Evolutionary conservation across 495 filamentous ascomycete species (phyloP).

Genomic region (Neurospora sp.): DNA sequence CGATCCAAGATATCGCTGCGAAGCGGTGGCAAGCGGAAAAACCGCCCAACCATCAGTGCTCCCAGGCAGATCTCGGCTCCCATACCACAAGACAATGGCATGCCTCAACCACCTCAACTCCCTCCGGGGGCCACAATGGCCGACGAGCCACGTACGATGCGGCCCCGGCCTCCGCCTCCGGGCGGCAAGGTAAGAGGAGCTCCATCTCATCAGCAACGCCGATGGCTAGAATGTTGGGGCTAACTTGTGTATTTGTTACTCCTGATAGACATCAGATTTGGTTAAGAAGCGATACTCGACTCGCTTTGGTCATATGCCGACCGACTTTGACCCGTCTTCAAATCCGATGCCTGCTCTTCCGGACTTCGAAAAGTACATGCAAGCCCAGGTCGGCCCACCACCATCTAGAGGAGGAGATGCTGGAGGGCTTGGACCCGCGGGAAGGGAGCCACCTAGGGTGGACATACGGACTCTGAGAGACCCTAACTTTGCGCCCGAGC

Average conservation of each 20-base stretch:
- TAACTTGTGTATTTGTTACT: background rate
- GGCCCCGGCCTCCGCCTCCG: conserved; percentile 33
- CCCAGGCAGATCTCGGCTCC: conserved; percentile 68
- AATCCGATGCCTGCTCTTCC: conserved; percentile 60
- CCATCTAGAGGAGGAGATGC: conserved; percentile 40
- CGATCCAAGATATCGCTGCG: conserved; percentile 76
- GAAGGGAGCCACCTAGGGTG: conserved; percentile 33
- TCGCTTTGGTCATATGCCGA: conserved; percentile 66
- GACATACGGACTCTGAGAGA: conserved; percentile 70
- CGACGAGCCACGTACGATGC: conserved; percentile 21
- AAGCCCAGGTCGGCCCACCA: conserved; percentile 38
- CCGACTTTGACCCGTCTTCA: conserved; percentile 51
- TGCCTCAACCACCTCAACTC: conserved; percentile 23
- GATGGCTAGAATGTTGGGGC: background rate
- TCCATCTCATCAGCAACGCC: background rate
- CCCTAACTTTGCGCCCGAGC: conserved; percentile 62
- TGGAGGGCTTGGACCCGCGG: conserved; percentile 5
- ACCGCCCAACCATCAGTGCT: conserved; percentile 69
- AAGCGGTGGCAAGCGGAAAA: conserved; percentile 64
- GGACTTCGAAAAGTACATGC: conserved; percentile 40
- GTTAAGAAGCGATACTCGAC: conserved; percentile 93
- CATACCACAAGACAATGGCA: conserved; percentile 35
- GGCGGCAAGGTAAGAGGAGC: conserved; percentile 26
- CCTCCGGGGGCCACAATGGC: conserved; percentile 24
- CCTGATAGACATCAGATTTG: conserved; percentile 65